Evolutionary conservation across 225 moss, liverwort and hornwort genomes (phyloP).

Genomic region (Asterella californica): DNA sequence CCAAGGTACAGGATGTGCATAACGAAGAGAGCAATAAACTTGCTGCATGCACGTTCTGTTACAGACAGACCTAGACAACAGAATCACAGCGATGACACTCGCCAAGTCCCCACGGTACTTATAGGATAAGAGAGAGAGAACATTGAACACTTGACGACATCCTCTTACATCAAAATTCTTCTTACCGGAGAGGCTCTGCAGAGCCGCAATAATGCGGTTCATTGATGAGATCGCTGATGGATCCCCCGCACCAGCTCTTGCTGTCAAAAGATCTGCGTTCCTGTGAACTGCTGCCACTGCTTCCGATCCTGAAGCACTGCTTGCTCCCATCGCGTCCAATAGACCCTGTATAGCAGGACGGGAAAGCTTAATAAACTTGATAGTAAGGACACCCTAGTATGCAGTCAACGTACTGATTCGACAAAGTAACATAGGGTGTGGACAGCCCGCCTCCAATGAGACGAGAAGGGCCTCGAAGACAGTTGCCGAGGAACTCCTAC

Average conservation of each 20-base stretch:
- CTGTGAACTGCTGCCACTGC: conserved; percentile 70
- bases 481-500: not conserved
- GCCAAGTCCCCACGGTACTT: not conserved
- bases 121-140: not conserved
- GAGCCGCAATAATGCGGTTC: conserved; percentile 69
- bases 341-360: conserved; percentile 55
- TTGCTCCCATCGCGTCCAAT: conserved; percentile 63
- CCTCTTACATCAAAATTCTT: not conserved
- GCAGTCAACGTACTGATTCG: not conserved
- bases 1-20: not conserved
- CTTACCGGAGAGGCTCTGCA: conserved; percentile 62
- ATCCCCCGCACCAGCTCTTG: conserved; percentile 92
- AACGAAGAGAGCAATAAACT: not conserved
- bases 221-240: conserved; percentile 87
- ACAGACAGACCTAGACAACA: not conserved
- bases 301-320: conserved; percentile 63
- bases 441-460: not conserved
- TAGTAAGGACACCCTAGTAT: too few species aligned
- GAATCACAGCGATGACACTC: not conserved
- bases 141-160: not conserved
- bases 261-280: conserved; percentile 71
- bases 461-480: not conserved
- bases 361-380: not conserved
- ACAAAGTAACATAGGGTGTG: not conserved
- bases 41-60: not conserved